phyloP scores from a whole-genome alignment of 495 filamentous ascomycete genomes.

The Penicillium goetzii region DNA sequence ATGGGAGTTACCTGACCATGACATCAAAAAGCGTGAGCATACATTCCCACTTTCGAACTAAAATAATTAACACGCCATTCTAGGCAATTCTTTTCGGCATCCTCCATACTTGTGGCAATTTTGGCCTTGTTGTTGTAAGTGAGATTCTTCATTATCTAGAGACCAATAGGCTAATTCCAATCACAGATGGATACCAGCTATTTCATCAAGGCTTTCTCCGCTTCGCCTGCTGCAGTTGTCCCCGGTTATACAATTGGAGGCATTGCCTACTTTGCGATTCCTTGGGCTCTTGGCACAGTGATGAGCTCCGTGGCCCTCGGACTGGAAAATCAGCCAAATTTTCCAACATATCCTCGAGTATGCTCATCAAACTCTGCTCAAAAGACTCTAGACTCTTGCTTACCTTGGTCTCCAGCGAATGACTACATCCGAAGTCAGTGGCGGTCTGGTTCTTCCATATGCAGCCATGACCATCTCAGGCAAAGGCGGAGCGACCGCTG shows the following conservation, averaged over 20 bases:
- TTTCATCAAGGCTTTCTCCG: slow-evolving; percentile 52
- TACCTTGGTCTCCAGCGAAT: slow-evolving; percentile 31
- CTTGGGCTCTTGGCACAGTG: slow-evolving; percentile 48
- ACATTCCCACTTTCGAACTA: neutral
- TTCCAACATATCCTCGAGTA: slow-evolving; percentile 50
- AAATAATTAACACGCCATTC: neutral
- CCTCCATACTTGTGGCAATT: slow-evolving; percentile 46
- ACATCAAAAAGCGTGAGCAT: slow-evolving; percentile 46
- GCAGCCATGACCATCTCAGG: slow-evolving; percentile 48
- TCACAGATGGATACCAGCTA: slow-evolving; percentile 49
- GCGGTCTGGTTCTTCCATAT: slow-evolving; percentile 48
- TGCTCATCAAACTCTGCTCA: neutral
- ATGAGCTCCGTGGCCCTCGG: slow-evolving; percentile 46
- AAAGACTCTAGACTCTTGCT: neutral
- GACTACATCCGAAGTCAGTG: slow-evolving; percentile 42
- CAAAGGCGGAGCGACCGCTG: slow-evolving; percentile 45
- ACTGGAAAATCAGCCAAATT: slow-evolving; percentile 44
- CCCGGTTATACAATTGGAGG: slow-evolving; percentile 52
- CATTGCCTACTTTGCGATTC: slow-evolving; percentile 49
- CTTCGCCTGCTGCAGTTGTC: slow-evolving; percentile 41
- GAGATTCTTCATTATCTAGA: neutral
- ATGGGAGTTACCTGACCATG: slow-evolving; percentile 56
- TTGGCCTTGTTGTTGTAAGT: slow-evolving; percentile 46
- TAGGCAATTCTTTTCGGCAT: slow-evolving; percentile 51
- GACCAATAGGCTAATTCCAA: slow-evolving; percentile 10